Evolutionary conservation across 441 rosid species (phyloP).

Genomic region (Croton setiger): DNA sequence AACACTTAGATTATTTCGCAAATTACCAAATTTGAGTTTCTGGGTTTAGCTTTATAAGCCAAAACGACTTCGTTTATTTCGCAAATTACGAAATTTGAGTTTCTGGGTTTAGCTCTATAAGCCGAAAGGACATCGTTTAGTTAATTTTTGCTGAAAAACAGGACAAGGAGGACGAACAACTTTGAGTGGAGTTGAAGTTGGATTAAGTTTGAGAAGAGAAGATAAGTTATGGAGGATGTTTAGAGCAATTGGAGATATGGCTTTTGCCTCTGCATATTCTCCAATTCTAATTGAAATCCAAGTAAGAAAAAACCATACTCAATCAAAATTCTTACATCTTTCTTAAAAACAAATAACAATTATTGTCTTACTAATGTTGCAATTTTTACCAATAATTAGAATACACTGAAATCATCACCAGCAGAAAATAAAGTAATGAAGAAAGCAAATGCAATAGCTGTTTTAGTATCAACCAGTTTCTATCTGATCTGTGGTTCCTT

Average conservation of each 20-base stretch:
- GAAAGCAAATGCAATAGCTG: slow-evolving; percentile 26
- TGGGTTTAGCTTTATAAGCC: no score
- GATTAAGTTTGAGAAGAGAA: slow-evolving; percentile 14
- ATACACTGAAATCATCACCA: slow-evolving; percentile 32
- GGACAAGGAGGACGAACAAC: slow-evolving; percentile 18
- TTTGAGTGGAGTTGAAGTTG: slow-evolving; percentile 23
- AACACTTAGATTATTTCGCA: no score
- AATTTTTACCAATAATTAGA: slow-evolving; percentile 11
- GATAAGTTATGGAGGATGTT: slow-evolving; percentile 34
- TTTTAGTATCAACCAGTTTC: slow-evolving; percentile 16
- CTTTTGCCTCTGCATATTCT: slow-evolving; percentile 30
- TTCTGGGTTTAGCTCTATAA: no score
- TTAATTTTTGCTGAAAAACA: slow-evolving; percentile 10
- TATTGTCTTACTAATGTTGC: neutral
- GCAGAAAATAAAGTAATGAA: slow-evolving; percentile 28
- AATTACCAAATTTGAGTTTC: no score
- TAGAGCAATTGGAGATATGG: slow-evolving; percentile 26
- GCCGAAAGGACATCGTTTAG: no score
- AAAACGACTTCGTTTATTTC: no score
- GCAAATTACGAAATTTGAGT: no score
- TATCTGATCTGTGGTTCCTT: slow-evolving; percentile 31
- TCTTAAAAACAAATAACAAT: neutral
- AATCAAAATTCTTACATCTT: no score
- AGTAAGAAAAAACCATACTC: slow-evolving; percentile 6
- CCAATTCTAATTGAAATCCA: slow-evolving; percentile 31